Conservation (phyloP, 2,329 filamentous ascomycete genomes). For the Epichloe elymi region DNA sequence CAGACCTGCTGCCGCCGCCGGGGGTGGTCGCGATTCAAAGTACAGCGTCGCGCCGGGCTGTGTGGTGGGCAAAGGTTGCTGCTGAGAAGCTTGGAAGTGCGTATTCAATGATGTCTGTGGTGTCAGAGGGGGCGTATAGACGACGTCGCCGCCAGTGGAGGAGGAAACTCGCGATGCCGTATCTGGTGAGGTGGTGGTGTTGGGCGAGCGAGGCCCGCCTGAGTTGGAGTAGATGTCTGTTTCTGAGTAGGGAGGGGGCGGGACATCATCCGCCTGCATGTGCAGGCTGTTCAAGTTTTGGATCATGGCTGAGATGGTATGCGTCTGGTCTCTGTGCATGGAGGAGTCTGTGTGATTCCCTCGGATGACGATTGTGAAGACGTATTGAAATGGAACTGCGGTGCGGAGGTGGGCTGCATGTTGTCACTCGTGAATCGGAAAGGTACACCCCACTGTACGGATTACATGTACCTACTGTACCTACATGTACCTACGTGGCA, state of each 20-base stretch:
- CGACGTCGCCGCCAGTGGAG: constrained; percentile 31
- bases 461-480: too few species aligned
- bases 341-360: too few species aligned
- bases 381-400: not conserved
- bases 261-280: constrained; percentile 22
- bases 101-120: constrained; percentile 21
- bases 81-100: not conserved
- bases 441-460: not conserved
- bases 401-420: not conserved
- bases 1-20: constrained; percentile 5
- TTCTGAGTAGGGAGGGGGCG: constrained; percentile 43
- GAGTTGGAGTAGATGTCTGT: constrained; percentile 40
- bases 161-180: constrained; percentile 25
- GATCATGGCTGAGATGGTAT: constrained; percentile 5
- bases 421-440: not conserved
- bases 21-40: constrained; percentile 31
- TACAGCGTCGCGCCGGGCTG: constrained; percentile 20
- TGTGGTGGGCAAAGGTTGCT: not conserved
- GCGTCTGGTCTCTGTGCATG: too few species aligned
- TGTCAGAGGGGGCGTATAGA: constrained; percentile 35
- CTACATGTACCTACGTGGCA: not conserved
- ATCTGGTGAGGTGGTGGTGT: constrained; percentile 6
- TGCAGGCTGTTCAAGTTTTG: constrained; percentile 8
- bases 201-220: constrained; percentile 16
- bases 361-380: too few species aligned